Base-by-base conservation (phyloP, 768 basidiomycete species). In the Russula earlei region DNA sequence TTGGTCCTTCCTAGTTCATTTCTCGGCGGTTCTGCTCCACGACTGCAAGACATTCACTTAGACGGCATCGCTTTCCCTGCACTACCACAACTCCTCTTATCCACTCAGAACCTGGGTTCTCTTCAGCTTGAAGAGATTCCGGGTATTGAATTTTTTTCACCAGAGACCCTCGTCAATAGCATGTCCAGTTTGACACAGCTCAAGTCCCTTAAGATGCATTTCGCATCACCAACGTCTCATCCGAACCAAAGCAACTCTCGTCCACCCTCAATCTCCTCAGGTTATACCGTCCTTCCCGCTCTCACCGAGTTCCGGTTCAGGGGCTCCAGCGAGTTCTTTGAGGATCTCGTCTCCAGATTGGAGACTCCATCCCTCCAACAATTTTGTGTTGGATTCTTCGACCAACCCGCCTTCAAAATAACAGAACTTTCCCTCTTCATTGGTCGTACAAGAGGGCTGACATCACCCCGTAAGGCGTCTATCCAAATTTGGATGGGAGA, bases 221-320 rank as follows among this genome's bases (percentile, higher is more conserved):
- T 47, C 29, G 15, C 9, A 14, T 48, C 22, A 14, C 14, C 22
- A 15, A 36, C 34, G n/a, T 20, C 45, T 48, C 20, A 36, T 8
- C 2, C 15, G 3, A 19, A 20, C 10, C 29, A 19, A 29, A 36
- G 15, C 8, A 17, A 5, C 9, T 2, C 34, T 25, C 33, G 9
- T 15, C 22, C 22, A 37, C 15, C 11, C 24, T 25, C 47, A 5
- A 10, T 15, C 22, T 10, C 34, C 33, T 5, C 34, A 36, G 17
- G 15, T n/a, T 4, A 19, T 36, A 27, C 11, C 1, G 15, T 45
- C 36, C 52, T 53, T 20, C 34, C 43, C 17, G 25, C 19, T 29
- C 52, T 53, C 14, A 8, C 52, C 14, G 52, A 53, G 29, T 45
- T 48, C 38, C 44, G 27, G 19, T 54, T 54, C 37, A 47, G 11